phyloP scores from a whole-genome alignment of 2,329 filamentous ascomycete species.

The Cytospora schulzeri region DNA sequence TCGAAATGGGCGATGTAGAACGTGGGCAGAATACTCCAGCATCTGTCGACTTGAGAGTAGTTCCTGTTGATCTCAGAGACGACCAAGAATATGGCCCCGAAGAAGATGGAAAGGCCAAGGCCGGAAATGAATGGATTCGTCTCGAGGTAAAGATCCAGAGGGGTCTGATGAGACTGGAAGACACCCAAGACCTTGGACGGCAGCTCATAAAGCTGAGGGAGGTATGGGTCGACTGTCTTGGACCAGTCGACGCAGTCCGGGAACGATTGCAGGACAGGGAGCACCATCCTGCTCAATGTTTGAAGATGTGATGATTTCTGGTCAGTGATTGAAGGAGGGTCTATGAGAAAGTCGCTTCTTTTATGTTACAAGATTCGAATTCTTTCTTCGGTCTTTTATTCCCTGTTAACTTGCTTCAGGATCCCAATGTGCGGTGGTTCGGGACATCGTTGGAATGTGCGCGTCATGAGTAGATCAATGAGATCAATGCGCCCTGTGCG shows the following conservation, averaged over 20 bases:
- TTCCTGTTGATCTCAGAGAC: constrained; percentile 86
- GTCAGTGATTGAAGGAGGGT: neutral
- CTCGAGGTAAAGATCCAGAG: constrained; percentile 73
- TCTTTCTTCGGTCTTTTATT: neutral
- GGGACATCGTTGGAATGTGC: constrained; percentile 14
- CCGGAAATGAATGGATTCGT: constrained; percentile 86
- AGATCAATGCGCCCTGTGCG: too few species aligned
- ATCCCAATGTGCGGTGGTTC: neutral
- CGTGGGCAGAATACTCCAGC: constrained; percentile 88
- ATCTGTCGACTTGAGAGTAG: constrained; percentile 93
- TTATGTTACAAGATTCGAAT: neutral
- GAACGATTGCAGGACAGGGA: constrained; percentile 71
- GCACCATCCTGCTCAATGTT: constrained; percentile 55
- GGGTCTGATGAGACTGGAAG: constrained; percentile 59
- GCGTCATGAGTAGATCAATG: constrained; percentile 25
- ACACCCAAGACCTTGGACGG: constrained; percentile 65
- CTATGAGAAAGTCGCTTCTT: neutral
- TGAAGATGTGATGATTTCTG: neutral
- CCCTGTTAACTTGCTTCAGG: neutral
- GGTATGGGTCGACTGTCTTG: constrained; percentile 73
- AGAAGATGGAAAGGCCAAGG: constrained; percentile 69
- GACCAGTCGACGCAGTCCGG: constrained; percentile 76
- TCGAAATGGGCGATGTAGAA: constrained; percentile 84
- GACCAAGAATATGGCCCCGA: constrained; percentile 73
- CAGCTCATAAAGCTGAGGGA: constrained; percentile 69